Evolutionary conservation across 1,284 basidiomycete species (phyloP).

Genomic region (Stereum hirsutum): DNA sequence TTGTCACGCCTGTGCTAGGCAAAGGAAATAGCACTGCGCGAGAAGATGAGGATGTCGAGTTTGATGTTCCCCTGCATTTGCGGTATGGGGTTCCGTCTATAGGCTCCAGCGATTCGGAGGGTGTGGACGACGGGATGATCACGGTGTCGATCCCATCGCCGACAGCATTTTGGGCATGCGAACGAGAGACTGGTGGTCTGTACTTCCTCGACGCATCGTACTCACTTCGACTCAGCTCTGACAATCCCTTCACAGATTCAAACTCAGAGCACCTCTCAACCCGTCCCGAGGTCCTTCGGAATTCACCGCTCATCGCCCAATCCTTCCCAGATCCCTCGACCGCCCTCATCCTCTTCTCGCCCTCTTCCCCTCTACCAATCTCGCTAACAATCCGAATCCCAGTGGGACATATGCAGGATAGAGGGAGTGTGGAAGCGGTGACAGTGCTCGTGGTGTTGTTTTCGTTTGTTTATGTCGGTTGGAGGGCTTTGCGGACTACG

Average conservation of each 20-base stretch:
- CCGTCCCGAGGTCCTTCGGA: neutral
- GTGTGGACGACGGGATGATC: neutral
- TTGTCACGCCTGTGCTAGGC: neutral
- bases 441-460: neutral
- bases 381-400: neutral
- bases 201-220: neutral
- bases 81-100: neutral
- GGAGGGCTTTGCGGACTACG: neutral
- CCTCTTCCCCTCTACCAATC: neutral
- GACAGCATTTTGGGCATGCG: neutral
- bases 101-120: too few relatives aligned
- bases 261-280: neutral
- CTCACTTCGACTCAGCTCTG: neutral
- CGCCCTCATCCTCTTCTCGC: neutral
- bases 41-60: neutral
- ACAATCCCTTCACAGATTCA: neutral
- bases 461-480: neutral
- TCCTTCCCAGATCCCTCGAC: neutral
- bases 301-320: neutral
- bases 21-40: neutral
- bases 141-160: neutral
- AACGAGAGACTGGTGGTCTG: neutral
- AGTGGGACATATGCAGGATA: neutral
- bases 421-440: neutral
- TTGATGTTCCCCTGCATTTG: neutral